Evolutionary conservation across 352 stramenopile species (phyloP), one percentile per base, ranked within the genome.

Genomic region (Phytopythium sindhum): DNA sequence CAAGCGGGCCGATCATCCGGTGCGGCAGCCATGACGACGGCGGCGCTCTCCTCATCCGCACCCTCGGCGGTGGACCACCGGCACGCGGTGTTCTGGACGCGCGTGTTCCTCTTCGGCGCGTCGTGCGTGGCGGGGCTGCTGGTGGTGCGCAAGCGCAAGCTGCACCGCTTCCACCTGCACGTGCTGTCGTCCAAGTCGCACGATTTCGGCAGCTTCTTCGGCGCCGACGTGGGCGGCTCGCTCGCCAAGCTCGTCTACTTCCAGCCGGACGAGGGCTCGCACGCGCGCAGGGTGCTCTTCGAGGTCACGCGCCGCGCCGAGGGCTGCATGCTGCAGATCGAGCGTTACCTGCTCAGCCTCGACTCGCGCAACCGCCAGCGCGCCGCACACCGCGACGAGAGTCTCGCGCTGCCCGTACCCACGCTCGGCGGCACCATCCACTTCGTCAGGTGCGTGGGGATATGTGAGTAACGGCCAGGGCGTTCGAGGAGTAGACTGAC

Each of bases 181-280:
- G 81, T 93, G 52, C 68, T 93, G 47, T 81, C 80, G 53, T 67
- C 77, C 60, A 90, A 90, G 64, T 74, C 74, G 48, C 74, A 85
- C 59, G 84, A 93, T 67, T 86, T 85, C 33, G 84, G 79, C 44
- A 74, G 72, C 51, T 81, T 78, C 56, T 98, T 98, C 67, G 94
- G 90, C 35, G 86, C 98, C 64, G 94, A 98, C 71, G 94, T 98
- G 51, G 94, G 94, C 61, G 94, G 94, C 51, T 97, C 90, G 51
- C 73, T 98, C 53, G 84, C 85, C 52, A 98, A 98, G 70, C 80
- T 98, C 54, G 91, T 98, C 42, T 98, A 97, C 76, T 97, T 98
- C 71, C 86, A 98, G 77, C 88, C 89, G 23, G 60, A 55, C 56
- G 66, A 69, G 45, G 60, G 69, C 55, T 65, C 75, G 35, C 69